Base-by-base conservation (phyloP, 768 basidiomycete species). In the Phlegmacium glaucopus region DNA sequence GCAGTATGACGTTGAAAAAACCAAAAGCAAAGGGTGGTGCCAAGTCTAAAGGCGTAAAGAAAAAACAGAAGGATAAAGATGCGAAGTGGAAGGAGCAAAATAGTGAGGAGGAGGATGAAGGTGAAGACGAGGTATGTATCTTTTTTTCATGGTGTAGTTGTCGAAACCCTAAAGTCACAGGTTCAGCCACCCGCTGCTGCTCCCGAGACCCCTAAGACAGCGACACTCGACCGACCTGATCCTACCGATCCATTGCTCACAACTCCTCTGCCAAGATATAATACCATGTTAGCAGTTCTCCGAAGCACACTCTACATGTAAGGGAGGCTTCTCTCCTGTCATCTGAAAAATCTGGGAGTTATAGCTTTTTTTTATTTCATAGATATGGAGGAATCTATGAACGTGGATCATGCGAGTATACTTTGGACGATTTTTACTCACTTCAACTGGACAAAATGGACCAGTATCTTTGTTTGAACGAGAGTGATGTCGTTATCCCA, bases 321-420 rank as follows among this genome's bases (percentile, higher is more conserved):
- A 48, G 15, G 88, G 9, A 29, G 10, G 30, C 9, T n/a, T n/a
- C 11, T 12, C 4, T 17, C 26, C 34, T 29, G 15, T 36, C 6
- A 30, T 34, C 11, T n/a, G 34, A n/a, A 9, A n/a, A n/a, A n/a
- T n/a, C n/a, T n/a, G n/a, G n/a, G n/a, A n/a, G 12, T 29, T 8
- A 4, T n/a, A 39, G 5, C 9, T n/a, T n/a, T 6, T 38, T 29
- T 10, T 26, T 4, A 11, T 53, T 35, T 27, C 27, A 3, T 49
- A 89, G 90, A 46, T 94, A 94, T 57, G 91, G 93, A 9, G 92
- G 93, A 0, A 94, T 94, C 13, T 87, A 82, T 55, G 94, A 95
- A 64, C 76, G 80, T 12, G 87, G 90, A 0, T 75, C 86, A 10
- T 77, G 81, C 17, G 93, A 96, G 64, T 93, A 88, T 54, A 94